Base-by-base conservation (phyloP, 148 eudicot genomes). In the Silene latifolia region DNA sequence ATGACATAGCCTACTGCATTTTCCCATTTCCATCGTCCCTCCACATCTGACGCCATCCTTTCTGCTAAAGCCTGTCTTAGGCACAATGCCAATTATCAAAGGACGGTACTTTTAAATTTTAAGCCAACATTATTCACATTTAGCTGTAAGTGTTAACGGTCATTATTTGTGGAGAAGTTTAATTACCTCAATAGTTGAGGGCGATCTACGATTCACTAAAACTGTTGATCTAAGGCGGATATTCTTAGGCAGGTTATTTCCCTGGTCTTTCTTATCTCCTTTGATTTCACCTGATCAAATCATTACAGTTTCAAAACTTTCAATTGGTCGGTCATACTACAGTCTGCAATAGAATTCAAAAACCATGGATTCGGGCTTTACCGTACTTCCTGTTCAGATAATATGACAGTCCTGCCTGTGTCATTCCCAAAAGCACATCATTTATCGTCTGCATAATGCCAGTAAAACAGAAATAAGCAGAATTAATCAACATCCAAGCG, bases 391-490 rank as follows among this genome's bases (percentile, higher is more conserved):
- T 78, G 75, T 77, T 81, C 27, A 90, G 83, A 72, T 92, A 92
- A 15, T 80, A 87, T 0, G 87, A 86, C 8, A 92, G 74, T 58
- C 88, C 97, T 23, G 97, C 95, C 70, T 83, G 88, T 24, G 90
- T 88, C 48, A 92, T 80, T 62, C 95, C 95, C 4, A 92, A 44
- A 10, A 85, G 39, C 65, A 90, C 95, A 71, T 90, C 95, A 61
- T 90, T 92, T 39, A 92, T 82, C 6, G 88, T 90, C 97, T 92
- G 76, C 29, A 64, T 67, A 23, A 21, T 35, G 61, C 11, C 12
- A 60, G 21, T 11, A 8, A 9, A 61, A 60, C 65, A 56, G 18
- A 57, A 8, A 0, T 4, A n/a, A 42, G 7, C 27, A 8, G 24
- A 51, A 51, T 51, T n/a, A n/a, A n/a, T n/a, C n/a, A n/a, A n/a